Evolutionary conservation across 2,329 filamentous ascomycete genomes (phyloP), one percentile per base, ranked within the genome.

Genomic region (Cadophora luteo-olivacea): DNA sequence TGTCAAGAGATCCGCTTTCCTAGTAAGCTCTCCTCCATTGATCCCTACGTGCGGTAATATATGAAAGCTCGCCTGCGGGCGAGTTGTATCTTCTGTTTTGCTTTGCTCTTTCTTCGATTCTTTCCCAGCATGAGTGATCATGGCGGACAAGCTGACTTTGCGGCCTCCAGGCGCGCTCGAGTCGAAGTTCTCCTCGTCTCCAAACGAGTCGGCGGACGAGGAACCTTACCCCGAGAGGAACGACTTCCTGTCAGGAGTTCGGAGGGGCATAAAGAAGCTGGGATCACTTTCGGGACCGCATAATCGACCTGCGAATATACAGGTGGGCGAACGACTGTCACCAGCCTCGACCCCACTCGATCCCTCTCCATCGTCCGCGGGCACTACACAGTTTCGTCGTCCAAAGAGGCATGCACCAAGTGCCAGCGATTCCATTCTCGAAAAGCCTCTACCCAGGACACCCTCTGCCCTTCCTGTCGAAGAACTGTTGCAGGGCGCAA

Each of bases 391-490:
- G 19, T 58, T 67, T 45, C 66, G 62, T n/a, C 68, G 61, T 57
- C 61, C 22, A 51, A 71, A 71, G 67, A 72, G 72, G 70, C 74
- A 75, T 77, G 73, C 72, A 54, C 73, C 69, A n/a, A 75, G 70
- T 49, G 64, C 65, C 64, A 77, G 73, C 61, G 69, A 67, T 63
- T 58, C 74, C 16, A 72, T 74, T 62, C 70, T 69, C 64, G 75
- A 77, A 67, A 78, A 78, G 58, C 77, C 77, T 45, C 66, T 78
- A 60, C 77, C 77, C 36, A 71, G 72, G 58, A 74, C 75, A 16
- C 76, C 75, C n/a, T 29, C 58, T n/a, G 74, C 75, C 22, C 72
- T 72, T 14, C 72, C 72, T 19, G 19, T 72, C 24, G 69, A 71
- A 57, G 65, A 67, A 52, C 65, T 67, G 16, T 45, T 70, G 16